Evolutionary conservation across 768 basidiomycete genomes (phyloP).

Genomic region (Clitopilus passeckerianus): DNA sequence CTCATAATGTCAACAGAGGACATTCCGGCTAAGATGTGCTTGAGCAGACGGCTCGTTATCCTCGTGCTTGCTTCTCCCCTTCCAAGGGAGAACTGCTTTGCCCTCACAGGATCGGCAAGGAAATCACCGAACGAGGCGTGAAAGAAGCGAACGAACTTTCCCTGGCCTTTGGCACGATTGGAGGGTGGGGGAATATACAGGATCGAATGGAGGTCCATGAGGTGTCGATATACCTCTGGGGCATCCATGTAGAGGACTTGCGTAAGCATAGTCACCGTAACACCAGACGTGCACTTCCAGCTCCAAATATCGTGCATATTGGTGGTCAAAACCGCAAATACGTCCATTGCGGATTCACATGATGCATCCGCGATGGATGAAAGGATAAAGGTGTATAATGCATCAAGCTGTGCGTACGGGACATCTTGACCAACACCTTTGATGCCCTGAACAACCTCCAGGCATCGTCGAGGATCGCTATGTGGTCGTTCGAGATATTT

Average conservation of each 20-base stretch:
- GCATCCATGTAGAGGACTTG: not conserved
- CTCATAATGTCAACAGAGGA: not conserved
- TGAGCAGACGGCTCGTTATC: not conserved
- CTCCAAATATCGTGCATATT: not conserved
- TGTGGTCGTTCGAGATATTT: constrained; percentile 15
- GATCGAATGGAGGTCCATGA: not conserved
- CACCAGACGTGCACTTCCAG: not conserved
- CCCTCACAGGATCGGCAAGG: not conserved
- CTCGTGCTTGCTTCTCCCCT: not conserved
- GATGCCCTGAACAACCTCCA: constrained; percentile 9
- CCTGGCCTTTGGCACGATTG: not conserved
- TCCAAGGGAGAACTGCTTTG: not conserved
- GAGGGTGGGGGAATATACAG: not conserved
- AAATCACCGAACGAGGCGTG: not conserved
- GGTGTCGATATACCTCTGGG: not conserved
- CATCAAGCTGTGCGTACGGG: constrained; percentile 9
- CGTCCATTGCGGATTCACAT: not conserved
- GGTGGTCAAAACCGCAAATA: not conserved
- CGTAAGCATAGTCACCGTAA: not conserved
- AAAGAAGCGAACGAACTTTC: not conserved
- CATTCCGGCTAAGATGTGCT: not conserved
- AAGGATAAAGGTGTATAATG: constrained; percentile 7
- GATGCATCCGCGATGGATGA: not conserved
- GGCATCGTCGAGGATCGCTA: constrained; percentile 6
- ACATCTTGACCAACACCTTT: not conserved